phyloP scores from a whole-genome alignment of 331 rosid genomes.

The Quercus phellos region DNA sequence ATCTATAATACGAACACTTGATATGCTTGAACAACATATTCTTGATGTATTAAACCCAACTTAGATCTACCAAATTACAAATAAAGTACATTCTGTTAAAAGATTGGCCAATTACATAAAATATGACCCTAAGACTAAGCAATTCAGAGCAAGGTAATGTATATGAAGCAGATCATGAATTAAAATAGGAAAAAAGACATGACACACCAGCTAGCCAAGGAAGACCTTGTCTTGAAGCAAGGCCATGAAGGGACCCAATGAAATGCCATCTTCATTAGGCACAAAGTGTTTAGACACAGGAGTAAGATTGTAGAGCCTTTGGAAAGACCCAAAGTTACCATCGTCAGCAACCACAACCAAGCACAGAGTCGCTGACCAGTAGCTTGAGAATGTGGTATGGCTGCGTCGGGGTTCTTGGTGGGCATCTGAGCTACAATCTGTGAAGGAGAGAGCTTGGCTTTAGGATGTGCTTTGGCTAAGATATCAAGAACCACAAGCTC shows the following conservation, averaged over 20 bases:
- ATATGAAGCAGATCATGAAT: too few relatives aligned
- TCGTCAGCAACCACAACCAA: slow-evolving; percentile 14
- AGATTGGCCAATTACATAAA: too few relatives aligned
- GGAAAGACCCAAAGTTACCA: neutral
- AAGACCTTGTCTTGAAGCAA: slow-evolving; percentile 26
- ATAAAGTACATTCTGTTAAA: too few relatives aligned
- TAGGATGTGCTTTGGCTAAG: too few relatives aligned
- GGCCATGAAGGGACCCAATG: slow-evolving; percentile 23
- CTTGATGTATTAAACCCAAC: too few relatives aligned
- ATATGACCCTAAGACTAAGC: too few relatives aligned
- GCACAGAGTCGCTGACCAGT: slow-evolving; percentile 28
- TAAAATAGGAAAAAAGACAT: too few relatives aligned
- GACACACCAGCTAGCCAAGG: slow-evolving; percentile 19
- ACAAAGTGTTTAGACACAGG: slow-evolving; percentile 28
- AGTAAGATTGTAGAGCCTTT: slow-evolving; percentile 25
- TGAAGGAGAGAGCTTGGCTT: too few relatives aligned
- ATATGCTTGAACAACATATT: too few relatives aligned
- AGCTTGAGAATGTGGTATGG: slow-evolving; percentile 30
- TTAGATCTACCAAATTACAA: too few relatives aligned
- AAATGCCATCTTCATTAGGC: slow-evolving; percentile 25
- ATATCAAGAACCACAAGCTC: too few relatives aligned
- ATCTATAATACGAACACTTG: too few relatives aligned
- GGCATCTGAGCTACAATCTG: neutral
- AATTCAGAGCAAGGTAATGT: neutral
- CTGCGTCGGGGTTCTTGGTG: slow-evolving; percentile 26